These are phyloP conservation scores for Corymbia calophylla DNA, from an alignment of 441 rosid species.

Conservation along the genomic window DNA sequence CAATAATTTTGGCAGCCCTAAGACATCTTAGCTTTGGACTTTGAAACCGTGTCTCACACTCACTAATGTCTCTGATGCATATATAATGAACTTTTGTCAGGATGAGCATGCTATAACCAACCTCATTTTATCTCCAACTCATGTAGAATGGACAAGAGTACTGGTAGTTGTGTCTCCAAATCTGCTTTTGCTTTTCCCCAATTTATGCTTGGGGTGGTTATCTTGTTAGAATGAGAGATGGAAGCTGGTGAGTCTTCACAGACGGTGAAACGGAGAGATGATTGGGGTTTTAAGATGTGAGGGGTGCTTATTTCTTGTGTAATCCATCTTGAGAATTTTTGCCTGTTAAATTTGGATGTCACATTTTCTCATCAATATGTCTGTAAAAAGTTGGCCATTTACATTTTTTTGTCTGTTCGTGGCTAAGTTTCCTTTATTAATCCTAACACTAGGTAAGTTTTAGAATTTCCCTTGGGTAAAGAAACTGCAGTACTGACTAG, in stretches of 20 bases:
- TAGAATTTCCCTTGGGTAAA: background rate
- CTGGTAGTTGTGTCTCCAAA: background rate
- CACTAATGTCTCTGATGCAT: background rate
- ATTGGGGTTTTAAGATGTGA: background rate
- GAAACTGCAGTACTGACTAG: background rate
- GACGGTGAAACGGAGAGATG: background rate
- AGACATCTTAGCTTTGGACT: no score
- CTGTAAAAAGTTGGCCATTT: background rate
- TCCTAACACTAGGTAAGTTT: background rate
- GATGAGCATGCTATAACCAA: background rate
- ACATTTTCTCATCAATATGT: background rate
- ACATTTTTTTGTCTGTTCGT: background rate
- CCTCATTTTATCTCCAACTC: background rate
- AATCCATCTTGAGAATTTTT: background rate
- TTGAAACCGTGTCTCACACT: no score
- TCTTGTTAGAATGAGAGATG: background rate
- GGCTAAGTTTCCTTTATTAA: background rate
- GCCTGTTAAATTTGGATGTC: background rate
- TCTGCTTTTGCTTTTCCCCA: background rate
- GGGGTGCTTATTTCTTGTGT: background rate
- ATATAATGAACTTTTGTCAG: background rate
- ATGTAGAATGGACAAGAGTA: background rate
- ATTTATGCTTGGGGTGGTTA: background rate
- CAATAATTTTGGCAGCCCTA: no score
- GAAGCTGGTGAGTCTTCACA: background rate